Conservation (phyloP, 371 early-diverging fungal species). For the Synchytrium microbalum region DNA sequence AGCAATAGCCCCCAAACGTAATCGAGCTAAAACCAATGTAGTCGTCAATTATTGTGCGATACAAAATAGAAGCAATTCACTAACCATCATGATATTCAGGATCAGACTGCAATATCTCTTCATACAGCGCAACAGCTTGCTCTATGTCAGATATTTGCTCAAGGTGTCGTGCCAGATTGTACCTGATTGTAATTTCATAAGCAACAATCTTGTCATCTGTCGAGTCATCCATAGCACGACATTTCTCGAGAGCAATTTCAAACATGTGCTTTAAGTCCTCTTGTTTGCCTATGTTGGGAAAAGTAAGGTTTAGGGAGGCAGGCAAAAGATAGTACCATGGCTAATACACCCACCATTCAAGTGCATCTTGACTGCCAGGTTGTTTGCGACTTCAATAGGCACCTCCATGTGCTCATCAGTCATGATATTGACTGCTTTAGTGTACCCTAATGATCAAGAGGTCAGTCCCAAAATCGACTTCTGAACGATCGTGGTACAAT, state of each 20-base stretch:
- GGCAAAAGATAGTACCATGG: neutral
- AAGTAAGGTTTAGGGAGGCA: neutral
- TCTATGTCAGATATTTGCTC: constrained; percentile 55
- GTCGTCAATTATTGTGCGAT: neutral
- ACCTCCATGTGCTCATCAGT: constrained; percentile 25
- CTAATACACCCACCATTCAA: constrained; percentile 22
- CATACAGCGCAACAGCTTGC: constrained; percentile 60
- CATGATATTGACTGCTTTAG: constrained; percentile 1
- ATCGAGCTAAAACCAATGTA: constrained; percentile 9
- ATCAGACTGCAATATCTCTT: constrained; percentile 48
- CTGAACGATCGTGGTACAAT: constrained; percentile 7
- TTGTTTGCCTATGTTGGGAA: neutral
- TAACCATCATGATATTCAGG: constrained; percentile 57
- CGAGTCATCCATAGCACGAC: neutral
- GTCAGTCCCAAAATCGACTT: constrained; percentile 8
- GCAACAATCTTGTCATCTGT: constrained; percentile 6
- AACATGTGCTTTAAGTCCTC: neutral
- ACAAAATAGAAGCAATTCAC: constrained; percentile 10
- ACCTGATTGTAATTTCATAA: constrained; percentile 50
- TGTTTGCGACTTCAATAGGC: constrained; percentile 68
- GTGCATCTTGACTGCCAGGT: constrained; percentile 69
- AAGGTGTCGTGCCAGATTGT: constrained; percentile 73
- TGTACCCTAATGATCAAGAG: neutral
- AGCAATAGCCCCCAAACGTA: constrained; percentile 71
- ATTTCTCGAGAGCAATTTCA: constrained; percentile 7